These are phyloP conservation scores for Leucoagaricus sp. DNA, from an alignment of 1,284 basidiomycete genomes.

Conservation along the genomic window DNA sequence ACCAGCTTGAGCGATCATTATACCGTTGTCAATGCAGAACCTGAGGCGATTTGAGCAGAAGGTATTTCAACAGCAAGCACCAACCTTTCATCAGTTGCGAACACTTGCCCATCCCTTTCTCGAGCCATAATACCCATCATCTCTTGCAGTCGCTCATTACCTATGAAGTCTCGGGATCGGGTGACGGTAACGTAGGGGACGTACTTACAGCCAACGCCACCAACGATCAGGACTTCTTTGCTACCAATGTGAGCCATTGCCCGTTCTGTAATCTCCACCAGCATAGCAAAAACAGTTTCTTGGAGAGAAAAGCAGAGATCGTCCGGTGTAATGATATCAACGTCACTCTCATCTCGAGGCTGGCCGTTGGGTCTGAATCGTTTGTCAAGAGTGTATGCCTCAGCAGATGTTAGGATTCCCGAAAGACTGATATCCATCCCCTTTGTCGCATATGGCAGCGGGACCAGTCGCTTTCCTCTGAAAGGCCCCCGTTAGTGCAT, in stretches of 20 bases:
- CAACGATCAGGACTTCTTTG: slow-evolving; percentile 95
- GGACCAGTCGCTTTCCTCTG: slow-evolving; percentile 73
- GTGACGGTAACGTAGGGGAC: no score
- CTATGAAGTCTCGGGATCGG: no score
- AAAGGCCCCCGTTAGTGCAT: not conserved
- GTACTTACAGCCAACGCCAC: slow-evolving; percentile 96
- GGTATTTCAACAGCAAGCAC: slow-evolving; percentile 16
- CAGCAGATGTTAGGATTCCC: slow-evolving; percentile 87
- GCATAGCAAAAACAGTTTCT: slow-evolving; percentile 98
- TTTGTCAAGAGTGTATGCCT: slow-evolving; percentile 85
- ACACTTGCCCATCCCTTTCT: slow-evolving; percentile 89
- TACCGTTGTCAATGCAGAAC: slow-evolving; percentile 99
- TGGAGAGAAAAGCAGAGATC: slow-evolving; percentile 98
- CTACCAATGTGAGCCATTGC: slow-evolving; percentile 99
- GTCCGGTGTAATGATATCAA: slow-evolving; percentile 85
- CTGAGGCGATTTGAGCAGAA: slow-evolving; percentile 40
- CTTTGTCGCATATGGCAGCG: slow-evolving; percentile 95
- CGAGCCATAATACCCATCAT: slow-evolving; percentile 99
- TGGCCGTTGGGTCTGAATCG: slow-evolving; percentile 56
- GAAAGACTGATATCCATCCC: slow-evolving; percentile 98
- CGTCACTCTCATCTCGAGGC: slow-evolving; percentile 41
- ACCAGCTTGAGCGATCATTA: slow-evolving; percentile 99
- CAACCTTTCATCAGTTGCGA: slow-evolving; percentile 95
- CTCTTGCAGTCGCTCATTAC: slow-evolving; percentile 89
- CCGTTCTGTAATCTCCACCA: slow-evolving; percentile 98